phyloP scores from a whole-genome alignment of 768 basidiomycete genomes.

The Panellus pusillus region DNA sequence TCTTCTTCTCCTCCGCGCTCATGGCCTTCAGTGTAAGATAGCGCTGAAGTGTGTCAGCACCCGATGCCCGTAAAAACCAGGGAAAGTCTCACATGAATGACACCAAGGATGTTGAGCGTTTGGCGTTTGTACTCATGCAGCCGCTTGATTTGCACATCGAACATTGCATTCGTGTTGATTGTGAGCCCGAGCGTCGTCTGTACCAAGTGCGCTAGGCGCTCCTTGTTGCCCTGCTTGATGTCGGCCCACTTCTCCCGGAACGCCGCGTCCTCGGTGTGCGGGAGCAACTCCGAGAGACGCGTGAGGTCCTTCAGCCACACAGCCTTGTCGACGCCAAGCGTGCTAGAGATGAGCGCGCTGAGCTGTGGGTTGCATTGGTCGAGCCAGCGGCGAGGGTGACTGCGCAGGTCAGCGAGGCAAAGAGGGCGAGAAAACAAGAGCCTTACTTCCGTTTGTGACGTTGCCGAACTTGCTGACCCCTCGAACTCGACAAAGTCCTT shows the following conservation, averaged over 20 bases:
- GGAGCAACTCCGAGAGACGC: slow-evolving; percentile 75
- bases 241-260: slow-evolving; percentile 83
- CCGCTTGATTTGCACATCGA: slow-evolving; percentile 93
- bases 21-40: slow-evolving; percentile 82
- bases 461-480: slow-evolving; percentile 88
- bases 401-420: slow-evolving; percentile 22
- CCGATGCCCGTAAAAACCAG: neutral
- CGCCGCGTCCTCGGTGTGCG: slow-evolving; percentile 65
- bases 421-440: neutral
- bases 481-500: slow-evolving; percentile 95
- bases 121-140: slow-evolving; percentile 97
- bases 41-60: slow-evolving; percentile 44
- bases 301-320: slow-evolving; percentile 86
- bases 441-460: slow-evolving; percentile 90
- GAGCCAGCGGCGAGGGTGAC: slow-evolving; percentile 95
- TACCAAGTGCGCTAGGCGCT: slow-evolving; percentile 77
- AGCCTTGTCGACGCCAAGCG: slow-evolving; percentile 70
- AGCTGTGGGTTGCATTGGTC: slow-evolving; percentile 93
- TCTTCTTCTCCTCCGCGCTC: slow-evolving; percentile 76
- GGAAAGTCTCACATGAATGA: slow-evolving; percentile 65
- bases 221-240: slow-evolving; percentile 90
- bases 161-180: slow-evolving; percentile 77
- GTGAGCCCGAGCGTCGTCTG: slow-evolving; percentile 67
- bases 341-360: slow-evolving; percentile 79
- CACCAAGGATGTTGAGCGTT: slow-evolving; percentile 89